Conservation (phyloP, 2,329 filamentous ascomycete species). For the Sphaerulina musiva region DNA sequence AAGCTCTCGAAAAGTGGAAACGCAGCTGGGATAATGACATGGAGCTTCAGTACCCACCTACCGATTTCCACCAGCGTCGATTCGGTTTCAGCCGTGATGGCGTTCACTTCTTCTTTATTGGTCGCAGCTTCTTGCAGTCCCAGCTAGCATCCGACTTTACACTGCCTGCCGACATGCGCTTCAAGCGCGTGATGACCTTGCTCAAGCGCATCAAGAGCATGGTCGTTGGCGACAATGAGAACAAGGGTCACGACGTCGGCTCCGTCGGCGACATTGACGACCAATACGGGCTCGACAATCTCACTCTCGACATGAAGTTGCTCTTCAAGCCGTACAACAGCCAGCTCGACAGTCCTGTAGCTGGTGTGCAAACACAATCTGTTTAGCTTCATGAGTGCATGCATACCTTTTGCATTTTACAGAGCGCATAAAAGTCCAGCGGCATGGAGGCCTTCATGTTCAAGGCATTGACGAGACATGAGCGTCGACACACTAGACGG, state of each 20-base stretch:
- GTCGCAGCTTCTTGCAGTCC: constrained; percentile 58
- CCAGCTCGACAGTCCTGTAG: constrained; percentile 31
- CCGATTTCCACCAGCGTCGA: constrained; percentile 49
- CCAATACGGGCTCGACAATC: constrained; percentile 52
- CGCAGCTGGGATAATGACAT: constrained; percentile 65
- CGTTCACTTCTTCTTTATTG: constrained; percentile 67
- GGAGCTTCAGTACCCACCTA: constrained; percentile 57
- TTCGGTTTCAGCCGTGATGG: constrained; percentile 66
- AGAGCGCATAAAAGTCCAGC: constrained; percentile 6
- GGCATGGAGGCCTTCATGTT: background rate
- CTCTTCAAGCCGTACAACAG: constrained; percentile 56
- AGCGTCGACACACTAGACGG: background rate
- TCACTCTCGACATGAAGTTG: constrained; percentile 64
- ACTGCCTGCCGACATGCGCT: constrained; percentile 51
- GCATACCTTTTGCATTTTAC: constrained; percentile 4
- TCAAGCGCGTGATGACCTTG: constrained; percentile 54
- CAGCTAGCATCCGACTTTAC: constrained; percentile 44
- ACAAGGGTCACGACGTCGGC: constrained; percentile 60
- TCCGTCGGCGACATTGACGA: constrained; percentile 63
- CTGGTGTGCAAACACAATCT: constrained; percentile 28
- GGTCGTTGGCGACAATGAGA: constrained; percentile 57
- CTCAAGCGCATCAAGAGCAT: constrained; percentile 56
- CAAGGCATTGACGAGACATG: constrained; percentile 5
- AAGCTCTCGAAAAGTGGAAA: constrained; percentile 66
- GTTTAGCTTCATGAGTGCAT: constrained; percentile 12